Percentiles rank a stretch among this genome's conserved stretches.
Evolutionary conservation across 495 filamentous ascomycete genomes (phyloP).

Genomic region (Clavariopsis aquatica): DNA sequence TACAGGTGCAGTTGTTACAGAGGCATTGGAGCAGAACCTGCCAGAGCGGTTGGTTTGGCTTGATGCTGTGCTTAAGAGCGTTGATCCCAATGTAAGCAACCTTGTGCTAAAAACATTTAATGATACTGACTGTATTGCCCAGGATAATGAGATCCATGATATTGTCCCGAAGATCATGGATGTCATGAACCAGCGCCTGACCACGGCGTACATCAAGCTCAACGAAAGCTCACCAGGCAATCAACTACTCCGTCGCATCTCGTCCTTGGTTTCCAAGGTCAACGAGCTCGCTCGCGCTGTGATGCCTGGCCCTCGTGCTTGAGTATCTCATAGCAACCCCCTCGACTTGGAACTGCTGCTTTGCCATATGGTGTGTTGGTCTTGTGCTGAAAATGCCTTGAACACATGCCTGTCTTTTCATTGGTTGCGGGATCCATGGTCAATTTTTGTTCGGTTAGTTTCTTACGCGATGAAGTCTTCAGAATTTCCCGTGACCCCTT

Average conservation of each 20-base stretch:
- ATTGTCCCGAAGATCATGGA: conserved; percentile 73
- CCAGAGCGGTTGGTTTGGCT: conserved; percentile 75
- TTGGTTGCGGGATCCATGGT: neutral
- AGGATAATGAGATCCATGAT: conserved; percentile 77
- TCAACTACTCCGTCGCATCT: conserved; percentile 63
- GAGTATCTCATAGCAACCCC: neutral
- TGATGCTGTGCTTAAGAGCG: conserved; percentile 63
- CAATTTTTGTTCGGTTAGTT: neutral
- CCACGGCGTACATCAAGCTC: conserved; percentile 68
- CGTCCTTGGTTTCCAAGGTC: conserved; percentile 55
- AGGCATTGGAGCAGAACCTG: conserved; percentile 65
- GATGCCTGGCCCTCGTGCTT: neutral
- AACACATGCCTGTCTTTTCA: neutral
- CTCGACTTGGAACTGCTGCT: conserved; percentile 6
- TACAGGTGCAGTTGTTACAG: conserved; percentile 76
- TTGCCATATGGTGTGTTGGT: neutral
- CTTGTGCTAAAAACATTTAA: neutral
- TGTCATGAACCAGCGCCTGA: conserved; percentile 68
- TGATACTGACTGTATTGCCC: neutral
- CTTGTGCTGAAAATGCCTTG: conserved; percentile 16
- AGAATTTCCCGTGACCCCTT: neutral
- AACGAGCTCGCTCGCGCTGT: conserved; percentile 51
- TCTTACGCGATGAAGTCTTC: neutral
- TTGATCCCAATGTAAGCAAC: conserved; percentile 46
- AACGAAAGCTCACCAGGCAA: conserved; percentile 63